phyloP scores from a whole-genome alignment of 1,284 basidiomycete genomes.

The Cystobasidium sp. region DNA sequence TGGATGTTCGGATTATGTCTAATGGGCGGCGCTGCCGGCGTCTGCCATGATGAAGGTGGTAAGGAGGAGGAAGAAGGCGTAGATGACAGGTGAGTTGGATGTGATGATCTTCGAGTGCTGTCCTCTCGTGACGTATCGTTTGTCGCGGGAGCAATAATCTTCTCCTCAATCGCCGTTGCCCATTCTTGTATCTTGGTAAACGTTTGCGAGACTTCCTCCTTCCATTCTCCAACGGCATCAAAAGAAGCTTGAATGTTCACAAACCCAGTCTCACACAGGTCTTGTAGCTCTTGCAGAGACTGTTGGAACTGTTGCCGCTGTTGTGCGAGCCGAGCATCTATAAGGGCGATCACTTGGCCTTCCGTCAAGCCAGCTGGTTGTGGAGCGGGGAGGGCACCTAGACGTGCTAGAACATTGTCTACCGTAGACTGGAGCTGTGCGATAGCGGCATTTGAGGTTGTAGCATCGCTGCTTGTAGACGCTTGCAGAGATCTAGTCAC shows the following conservation, averaged over 20 bases:
- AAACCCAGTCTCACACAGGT: conserved; percentile 28
- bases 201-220: conserved; percentile 27
- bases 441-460: not conserved
- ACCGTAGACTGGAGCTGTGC: not conserved
- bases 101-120: not conserved
- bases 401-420: not conserved
- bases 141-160: not conserved
- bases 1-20: too few species aligned
- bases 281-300: conserved; percentile 19
- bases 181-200: conserved; percentile 34
- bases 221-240: conserved; percentile 31
- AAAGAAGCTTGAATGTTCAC: conserved; percentile 33
- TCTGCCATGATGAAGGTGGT: not conserved
- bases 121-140: not conserved
- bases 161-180: conserved; percentile 29
- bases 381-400: not conserved
- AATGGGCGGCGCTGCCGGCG: conserved; percentile 22
- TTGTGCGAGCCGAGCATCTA: conserved; percentile 24
- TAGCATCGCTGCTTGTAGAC: not conserved
- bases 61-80: not conserved
- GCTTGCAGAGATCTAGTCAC: not conserved
- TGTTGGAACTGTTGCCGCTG: conserved; percentile 31
- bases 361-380: not conserved
- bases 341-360: conserved; percentile 25
- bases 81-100: conserved; percentile 14